phyloP scores from a whole-genome alignment of 768 basidiomycete species.

The Rhizopogon roseolus region DNA sequence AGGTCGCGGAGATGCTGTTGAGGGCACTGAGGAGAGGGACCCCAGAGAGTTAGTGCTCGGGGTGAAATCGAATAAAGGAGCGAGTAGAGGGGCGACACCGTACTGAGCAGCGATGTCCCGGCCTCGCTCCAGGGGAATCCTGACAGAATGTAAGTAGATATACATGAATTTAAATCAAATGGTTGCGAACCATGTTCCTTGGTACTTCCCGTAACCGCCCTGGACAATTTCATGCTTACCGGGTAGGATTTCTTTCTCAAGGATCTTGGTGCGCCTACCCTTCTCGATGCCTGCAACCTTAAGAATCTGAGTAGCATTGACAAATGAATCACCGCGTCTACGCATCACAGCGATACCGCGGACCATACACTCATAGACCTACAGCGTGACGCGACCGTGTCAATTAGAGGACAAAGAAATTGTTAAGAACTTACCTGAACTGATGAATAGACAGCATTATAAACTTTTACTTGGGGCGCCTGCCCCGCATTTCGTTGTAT shows the following conservation, averaged over 20 bases:
- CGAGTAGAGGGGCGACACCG: slow-evolving; percentile 83
- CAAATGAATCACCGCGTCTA: slow-evolving; percentile 87
- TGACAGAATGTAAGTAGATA: slow-evolving; percentile 26
- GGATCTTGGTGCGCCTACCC: slow-evolving; percentile 91
- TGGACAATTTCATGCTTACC: slow-evolving; percentile 98
- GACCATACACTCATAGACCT: slow-evolving; percentile 99
- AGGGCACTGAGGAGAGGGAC: slow-evolving; percentile 54
- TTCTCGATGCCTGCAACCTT: slow-evolving; percentile 99
- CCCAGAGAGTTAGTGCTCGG: slow-evolving; percentile 69
- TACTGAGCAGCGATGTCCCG: slow-evolving; percentile 90
- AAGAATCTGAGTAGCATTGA: slow-evolving; percentile 98
- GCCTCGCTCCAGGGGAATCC: slow-evolving; percentile 95
- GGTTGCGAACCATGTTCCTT: slow-evolving; percentile 84
- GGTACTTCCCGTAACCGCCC: slow-evolving; percentile 98
- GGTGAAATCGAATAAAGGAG: slow-evolving; percentile 90
- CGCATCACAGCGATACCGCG: slow-evolving; percentile 99
- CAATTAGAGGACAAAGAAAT: background rate
- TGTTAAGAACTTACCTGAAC: slow-evolving; percentile 55
- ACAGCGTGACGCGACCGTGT: slow-evolving; percentile 17
- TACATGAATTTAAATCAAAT: slow-evolving; percentile 1
- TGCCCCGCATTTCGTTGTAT: slow-evolving; percentile 27
- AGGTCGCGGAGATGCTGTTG: slow-evolving; percentile 51
- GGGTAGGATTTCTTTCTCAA: slow-evolving; percentile 94
- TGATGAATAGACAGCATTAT: slow-evolving; percentile 90
- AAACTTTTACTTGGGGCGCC: slow-evolving; percentile 69